Conservation (phyloP, 2,329 filamentous ascomycete species). For the Aspergillus uvarum region DNA sequence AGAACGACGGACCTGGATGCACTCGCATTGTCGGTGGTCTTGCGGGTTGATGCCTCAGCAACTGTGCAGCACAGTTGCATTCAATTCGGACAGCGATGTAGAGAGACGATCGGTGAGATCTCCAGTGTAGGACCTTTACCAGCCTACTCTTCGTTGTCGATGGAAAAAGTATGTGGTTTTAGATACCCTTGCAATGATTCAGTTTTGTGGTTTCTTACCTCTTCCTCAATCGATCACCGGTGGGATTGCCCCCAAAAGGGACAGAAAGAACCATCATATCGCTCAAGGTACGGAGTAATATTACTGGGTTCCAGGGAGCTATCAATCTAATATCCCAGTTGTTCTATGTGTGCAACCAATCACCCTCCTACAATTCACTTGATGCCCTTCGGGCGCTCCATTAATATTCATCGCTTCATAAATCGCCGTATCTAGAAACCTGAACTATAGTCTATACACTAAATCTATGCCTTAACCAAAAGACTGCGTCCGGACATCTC, state of each 20-base stretch:
- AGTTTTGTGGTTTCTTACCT: not conserved
- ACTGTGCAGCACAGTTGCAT: not conserved
- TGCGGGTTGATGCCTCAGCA: not conserved
- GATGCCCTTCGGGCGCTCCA: conserved; percentile 13
- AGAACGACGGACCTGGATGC: not conserved
- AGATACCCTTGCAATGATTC: conserved; percentile 1
- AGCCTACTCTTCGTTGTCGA: not conserved
- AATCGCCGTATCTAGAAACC: conserved; percentile 21
- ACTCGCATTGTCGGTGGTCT: not conserved
- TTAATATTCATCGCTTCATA: conserved; percentile 26
- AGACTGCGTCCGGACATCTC: conserved; percentile 90
- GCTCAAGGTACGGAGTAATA: not conserved
- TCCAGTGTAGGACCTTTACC: not conserved
- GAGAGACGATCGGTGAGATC: not conserved
- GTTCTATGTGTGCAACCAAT: not conserved
- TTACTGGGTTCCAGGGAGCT: not conserved
- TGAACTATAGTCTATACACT: conserved; percentile 19
- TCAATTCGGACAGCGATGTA: not conserved
- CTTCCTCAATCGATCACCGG: not conserved
- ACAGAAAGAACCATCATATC: not conserved
- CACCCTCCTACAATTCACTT: not conserved
- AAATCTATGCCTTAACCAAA: conserved; percentile 63
- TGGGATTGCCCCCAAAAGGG: not conserved
- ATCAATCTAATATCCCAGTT: not conserved
- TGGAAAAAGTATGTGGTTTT: not conserved